These are phyloP conservation scores for Candida pseudofarinosa DNA, from an alignment of 805 yeast species.

Conservation along the genomic window DNA sequence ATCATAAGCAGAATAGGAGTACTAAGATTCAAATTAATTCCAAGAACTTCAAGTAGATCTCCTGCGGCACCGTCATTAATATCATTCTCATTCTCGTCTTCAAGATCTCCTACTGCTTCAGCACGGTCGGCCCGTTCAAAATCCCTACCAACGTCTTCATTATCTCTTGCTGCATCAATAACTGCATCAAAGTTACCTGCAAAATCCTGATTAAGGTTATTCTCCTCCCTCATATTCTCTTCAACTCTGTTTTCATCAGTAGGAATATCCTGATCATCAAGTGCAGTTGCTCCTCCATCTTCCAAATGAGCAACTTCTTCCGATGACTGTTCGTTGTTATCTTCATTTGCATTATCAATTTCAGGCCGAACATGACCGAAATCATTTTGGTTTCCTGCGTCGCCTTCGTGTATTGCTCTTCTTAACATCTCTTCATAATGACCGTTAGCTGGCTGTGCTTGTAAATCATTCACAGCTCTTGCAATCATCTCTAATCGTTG, in stretches of 20 bases:
- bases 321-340: not conserved
- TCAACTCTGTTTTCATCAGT: slow-evolving; percentile 5
- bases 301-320: not conserved
- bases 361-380: not conserved
- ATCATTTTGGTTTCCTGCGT: slow-evolving; percentile 12
- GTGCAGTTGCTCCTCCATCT: slow-evolving; percentile 1
- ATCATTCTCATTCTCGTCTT: slow-evolving; percentile 8
- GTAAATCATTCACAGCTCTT: slow-evolving; percentile 24
- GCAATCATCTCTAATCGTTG: slow-evolving; percentile 22
- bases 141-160: not conserved
- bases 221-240: slow-evolving; percentile 1
- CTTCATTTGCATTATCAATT: slow-evolving; percentile 1
- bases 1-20: slow-evolving; percentile 34
- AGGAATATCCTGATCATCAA: slow-evolving; percentile 1
- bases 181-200: not conserved
- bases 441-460: slow-evolving; percentile 10
- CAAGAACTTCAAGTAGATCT: slow-evolving; percentile 32
- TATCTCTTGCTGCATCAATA: not conserved
- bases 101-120: slow-evolving; percentile 4
- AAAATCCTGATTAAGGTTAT: not conserved
- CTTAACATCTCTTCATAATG: slow-evolving; percentile 16
- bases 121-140: slow-evolving; percentile 1
- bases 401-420: slow-evolving; percentile 14
- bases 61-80: slow-evolving; percentile 17
- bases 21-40: slow-evolving; percentile 28